phyloP scores from a whole-genome alignment of 2,329 filamentous ascomycete genomes.

The Ceratocystis papillata region DNA sequence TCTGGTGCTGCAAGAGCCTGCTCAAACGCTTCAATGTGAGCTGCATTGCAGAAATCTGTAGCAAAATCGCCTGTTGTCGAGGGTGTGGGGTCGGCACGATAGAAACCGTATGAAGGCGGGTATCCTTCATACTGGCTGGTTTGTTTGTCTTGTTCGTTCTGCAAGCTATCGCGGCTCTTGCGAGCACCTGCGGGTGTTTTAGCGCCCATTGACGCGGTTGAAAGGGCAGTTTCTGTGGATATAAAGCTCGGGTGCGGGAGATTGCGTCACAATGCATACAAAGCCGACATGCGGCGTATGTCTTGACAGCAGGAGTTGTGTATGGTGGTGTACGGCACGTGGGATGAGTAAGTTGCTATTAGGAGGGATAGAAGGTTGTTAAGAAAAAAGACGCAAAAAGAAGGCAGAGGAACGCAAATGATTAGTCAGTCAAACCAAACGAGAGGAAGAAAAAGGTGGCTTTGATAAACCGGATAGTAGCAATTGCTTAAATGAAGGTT shows the following conservation, averaged over 20 bases:
- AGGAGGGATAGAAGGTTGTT: background rate
- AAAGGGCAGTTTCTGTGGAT: slow-evolving; percentile 1
- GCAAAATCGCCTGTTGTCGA: slow-evolving; percentile 66
- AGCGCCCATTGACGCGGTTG: slow-evolving; percentile 11
- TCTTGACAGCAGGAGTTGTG: background rate
- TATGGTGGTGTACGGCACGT: background rate
- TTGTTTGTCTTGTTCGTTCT: background rate
- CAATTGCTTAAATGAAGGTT: background rate
- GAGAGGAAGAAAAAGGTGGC: background rate
- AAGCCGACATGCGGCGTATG: background rate
- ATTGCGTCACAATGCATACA: slow-evolving; percentile 7
- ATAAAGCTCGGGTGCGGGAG: background rate
- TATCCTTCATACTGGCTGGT: slow-evolving; percentile 4
- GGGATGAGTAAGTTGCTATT: background rate
- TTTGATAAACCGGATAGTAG: background rate
- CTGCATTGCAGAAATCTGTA: slow-evolving; percentile 61
- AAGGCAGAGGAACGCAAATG: background rate
- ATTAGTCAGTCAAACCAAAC: background rate
- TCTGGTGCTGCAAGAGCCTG: slow-evolving; percentile 75
- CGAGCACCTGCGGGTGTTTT: background rate
- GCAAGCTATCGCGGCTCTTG: background rate
- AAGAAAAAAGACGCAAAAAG: background rate
- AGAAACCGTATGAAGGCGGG: slow-evolving; percentile 44
- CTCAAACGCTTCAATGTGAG: slow-evolving; percentile 67
- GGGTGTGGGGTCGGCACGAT: slow-evolving; percentile 55